A percentile compares a stretch with the other conserved stretches of the same genome.
These are phyloP conservation scores for Effrenium voratum DNA, from an alignment of 73 alveolate genomes.

Conservation along the genomic window DNA sequence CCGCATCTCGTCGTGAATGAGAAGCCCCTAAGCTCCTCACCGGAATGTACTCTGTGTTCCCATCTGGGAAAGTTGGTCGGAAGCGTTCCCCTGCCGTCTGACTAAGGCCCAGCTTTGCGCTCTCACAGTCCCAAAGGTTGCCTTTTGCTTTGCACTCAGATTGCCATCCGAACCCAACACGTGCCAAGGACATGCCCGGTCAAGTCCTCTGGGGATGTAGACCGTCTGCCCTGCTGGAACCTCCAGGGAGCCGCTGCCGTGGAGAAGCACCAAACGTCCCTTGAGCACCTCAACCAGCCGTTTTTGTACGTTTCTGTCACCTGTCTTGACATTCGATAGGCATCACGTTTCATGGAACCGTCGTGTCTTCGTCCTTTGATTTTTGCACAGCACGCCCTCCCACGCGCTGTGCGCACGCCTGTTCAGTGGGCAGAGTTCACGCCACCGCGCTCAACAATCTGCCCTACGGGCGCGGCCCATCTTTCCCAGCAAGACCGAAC, in stretches of 20 bases:
- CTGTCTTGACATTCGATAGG: too few species aligned
- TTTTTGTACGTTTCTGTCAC: neutral
- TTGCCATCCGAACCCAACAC: neutral
- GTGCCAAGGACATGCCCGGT: too few species aligned
- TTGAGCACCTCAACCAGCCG: neutral
- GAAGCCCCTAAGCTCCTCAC: too few species aligned
- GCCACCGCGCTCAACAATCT: too few species aligned
- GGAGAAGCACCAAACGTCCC: neutral
- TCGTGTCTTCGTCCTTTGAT: too few species aligned
- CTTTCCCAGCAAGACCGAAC: too few species aligned
- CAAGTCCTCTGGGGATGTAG: conserved; percentile 78
- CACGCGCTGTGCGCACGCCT: too few species aligned
- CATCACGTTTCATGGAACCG: too few species aligned
- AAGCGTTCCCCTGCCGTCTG: conserved; percentile 53
- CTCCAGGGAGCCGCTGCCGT: conserved; percentile 14
- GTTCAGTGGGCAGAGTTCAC: too few species aligned
- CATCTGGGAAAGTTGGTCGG: conserved; percentile 78
- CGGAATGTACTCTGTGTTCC: conserved; percentile 74
- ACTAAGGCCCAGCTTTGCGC: neutral
- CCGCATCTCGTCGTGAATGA: too few species aligned
- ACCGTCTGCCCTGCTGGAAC: conserved; percentile 78
- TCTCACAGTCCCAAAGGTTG: neutral
- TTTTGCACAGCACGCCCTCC: too few species aligned
- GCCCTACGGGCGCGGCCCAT: too few species aligned
- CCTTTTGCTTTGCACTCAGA: neutral